These are phyloP conservation scores for Thinopyrum elongatum DNA, from an alignment of 176 grass and related monocot genomes.

Conservation along the genomic window DNA sequence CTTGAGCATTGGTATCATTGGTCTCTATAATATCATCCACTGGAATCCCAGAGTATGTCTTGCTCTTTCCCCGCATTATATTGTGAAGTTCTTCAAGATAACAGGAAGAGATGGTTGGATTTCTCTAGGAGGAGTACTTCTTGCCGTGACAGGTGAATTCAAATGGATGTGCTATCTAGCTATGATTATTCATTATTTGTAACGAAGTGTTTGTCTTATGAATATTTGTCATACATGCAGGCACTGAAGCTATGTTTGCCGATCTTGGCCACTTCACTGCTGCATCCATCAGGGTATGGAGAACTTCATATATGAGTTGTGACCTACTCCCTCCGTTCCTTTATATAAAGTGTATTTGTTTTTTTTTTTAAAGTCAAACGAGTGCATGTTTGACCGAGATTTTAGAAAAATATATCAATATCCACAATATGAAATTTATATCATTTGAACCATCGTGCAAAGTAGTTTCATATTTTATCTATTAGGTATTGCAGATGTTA, in stretches of 20 bases:
- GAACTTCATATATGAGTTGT: not conserved
- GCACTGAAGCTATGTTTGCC: conserved; percentile 85
- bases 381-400: no score
- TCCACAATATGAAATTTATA: no score
- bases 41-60: conserved; percentile 68
- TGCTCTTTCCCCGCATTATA: conserved; percentile 67
- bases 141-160: conserved; percentile 60
- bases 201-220: conserved; percentile 14
- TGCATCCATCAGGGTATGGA: conserved; percentile 65
- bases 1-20: conserved; percentile 53
- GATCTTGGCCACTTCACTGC: conserved; percentile 79
- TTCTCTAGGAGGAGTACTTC: conserved; percentile 64
- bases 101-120: conserved; percentile 73
- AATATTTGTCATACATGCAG: conserved; percentile 28
- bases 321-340: not conserved
- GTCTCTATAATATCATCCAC: conserved; percentile 65
- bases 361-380: no score
- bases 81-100: conserved; percentile 55
- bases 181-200: not conserved
- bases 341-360: no score
- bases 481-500: no score
- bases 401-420: no score
- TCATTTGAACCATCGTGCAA: no score
- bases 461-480: no score
- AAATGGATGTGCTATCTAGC: not conserved